Evolutionary conservation across 805 yeast species (phyloP).

Genomic region (Crinitomyces ghanaensis): DNA sequence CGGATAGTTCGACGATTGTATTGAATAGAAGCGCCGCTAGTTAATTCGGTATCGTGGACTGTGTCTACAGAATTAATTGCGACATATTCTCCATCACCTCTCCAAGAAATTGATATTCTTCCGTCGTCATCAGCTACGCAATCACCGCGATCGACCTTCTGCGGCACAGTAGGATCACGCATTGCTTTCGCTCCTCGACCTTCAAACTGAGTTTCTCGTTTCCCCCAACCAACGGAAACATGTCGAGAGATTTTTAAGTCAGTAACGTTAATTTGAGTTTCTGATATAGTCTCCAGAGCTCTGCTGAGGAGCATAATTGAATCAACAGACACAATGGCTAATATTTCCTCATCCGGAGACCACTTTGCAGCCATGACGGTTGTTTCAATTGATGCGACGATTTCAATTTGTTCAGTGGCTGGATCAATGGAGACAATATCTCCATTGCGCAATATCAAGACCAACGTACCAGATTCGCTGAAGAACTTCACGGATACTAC

Average conservation of each 20-base stretch:
- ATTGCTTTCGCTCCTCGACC: constrained; percentile 76
- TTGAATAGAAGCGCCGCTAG: constrained; percentile 27
- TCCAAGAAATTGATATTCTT: constrained; percentile 60
- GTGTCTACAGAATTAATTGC: constrained; percentile 55
- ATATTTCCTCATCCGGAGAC: constrained; percentile 87
- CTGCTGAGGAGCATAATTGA: constrained; percentile 55
- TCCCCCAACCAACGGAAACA: constrained; percentile 98
- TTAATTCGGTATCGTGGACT: no score
- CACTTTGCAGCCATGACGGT: constrained; percentile 66
- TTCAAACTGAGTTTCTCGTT: constrained; percentile 88
- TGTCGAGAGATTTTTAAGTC: constrained; percentile 69
- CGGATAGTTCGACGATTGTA: constrained; percentile 54
- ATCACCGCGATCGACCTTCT: constrained; percentile 57
- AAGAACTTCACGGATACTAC: constrained; percentile 51
- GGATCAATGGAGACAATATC: constrained; percentile 50
- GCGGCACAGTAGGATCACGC: constrained; percentile 81
- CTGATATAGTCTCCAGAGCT: constrained; percentile 67
- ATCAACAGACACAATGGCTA: constrained; percentile 56
- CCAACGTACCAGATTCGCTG: constrained; percentile 52
- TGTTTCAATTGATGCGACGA: constrained; percentile 74
- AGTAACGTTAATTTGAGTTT: constrained; percentile 41
- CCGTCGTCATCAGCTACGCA: constrained; percentile 41
- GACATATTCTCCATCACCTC: constrained; percentile 87
- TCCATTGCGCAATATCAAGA: constrained; percentile 62
- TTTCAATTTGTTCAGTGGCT: constrained; percentile 47